Conservation (phyloP, 169 alveolate species). For the Plasmodium blacklocki region DNA sequence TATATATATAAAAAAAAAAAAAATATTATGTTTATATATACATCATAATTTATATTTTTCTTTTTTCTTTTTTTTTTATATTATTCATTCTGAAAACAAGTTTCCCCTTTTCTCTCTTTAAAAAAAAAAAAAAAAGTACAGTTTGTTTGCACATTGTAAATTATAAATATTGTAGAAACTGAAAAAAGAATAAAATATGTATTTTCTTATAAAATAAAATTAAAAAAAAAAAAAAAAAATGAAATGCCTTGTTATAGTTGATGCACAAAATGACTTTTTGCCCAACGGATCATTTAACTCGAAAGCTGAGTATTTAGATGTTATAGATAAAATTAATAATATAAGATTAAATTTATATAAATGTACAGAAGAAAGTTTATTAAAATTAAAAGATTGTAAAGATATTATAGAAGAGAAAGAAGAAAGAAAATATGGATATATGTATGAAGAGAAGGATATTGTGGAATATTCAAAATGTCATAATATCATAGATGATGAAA, state of each 20-base stretch:
- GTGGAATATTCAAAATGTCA: constrained; percentile 42
- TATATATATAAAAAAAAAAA: too few species aligned
- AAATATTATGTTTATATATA: too few species aligned
- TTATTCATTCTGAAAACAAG: too few species aligned
- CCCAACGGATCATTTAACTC: constrained; percentile 67
- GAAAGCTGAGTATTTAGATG: constrained; percentile 28
- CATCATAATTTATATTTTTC: too few species aligned
- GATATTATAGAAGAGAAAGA: constrained; percentile 16
- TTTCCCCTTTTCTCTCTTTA: too few species aligned
- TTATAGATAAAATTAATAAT: constrained; percentile 31
- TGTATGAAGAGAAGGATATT: constrained; percentile 17
- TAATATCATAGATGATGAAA: constrained; percentile 42
- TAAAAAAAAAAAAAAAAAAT: constrained; percentile 13
- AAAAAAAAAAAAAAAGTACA: too few species aligned
- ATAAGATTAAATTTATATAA: constrained; percentile 43
- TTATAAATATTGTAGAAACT: too few species aligned
- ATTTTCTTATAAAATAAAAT: neutral
- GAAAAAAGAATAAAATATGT: neutral
- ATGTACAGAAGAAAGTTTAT: constrained; percentile 27
- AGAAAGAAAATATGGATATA: neutral
- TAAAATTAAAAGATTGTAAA: constrained; percentile 32
- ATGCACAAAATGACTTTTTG: constrained; percentile 72
- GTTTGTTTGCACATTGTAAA: too few species aligned
- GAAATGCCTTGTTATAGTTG: constrained; percentile 72
- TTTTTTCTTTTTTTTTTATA: too few species aligned